A percentile compares a stretch with the other conserved stretches of the same genome.
These are phyloP conservation scores for Prunus persica DNA, from an alignment of 306 rosid genomes.

Conservation along the genomic window Prunus_persica_NCBIv2 NC_034014.1:18834501-18835000, in stretches of 20 bases:
- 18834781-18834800: neutral
- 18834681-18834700: neutral
- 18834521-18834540: no score
- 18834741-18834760: constrained; percentile 8
- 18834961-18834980: neutral
- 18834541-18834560: no score
- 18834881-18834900: constrained; percentile 13
- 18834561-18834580: no score
- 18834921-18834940: neutral
- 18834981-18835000: neutral
- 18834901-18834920: neutral
- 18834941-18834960: neutral
- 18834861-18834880: neutral
- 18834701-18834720: neutral
- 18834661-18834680: neutral
- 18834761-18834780: neutral
- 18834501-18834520: no score
- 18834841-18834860: neutral
- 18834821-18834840: neutral
- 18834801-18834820: neutral
- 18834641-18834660: neutral
- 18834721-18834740: neutral
- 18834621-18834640: no score
- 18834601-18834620: no score
- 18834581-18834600: no score